Evolutionary conservation across 75 land plant genomes (phyloP).

Genomic region (Chamaecyparis obtusa): DNA sequence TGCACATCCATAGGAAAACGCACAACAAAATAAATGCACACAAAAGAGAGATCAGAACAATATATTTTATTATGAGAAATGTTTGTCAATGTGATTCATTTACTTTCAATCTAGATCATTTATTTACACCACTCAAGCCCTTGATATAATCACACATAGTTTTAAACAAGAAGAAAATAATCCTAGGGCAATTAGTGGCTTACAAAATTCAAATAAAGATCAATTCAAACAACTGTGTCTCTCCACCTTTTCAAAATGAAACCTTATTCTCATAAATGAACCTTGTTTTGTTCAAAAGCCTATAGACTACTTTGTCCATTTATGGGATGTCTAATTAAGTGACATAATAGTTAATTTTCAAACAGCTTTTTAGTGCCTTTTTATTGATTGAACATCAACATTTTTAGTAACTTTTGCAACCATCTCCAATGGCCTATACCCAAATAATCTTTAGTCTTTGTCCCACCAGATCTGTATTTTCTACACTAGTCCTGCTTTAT

Average conservation of each 20-base stretch:
- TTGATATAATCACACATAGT: too few species aligned
- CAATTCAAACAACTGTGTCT: not conserved
- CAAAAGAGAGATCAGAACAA: not conserved
- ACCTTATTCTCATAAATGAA: not conserved
- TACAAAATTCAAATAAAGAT: not conserved
- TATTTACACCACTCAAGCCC: not conserved
- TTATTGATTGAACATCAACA: not conserved
- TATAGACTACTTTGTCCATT: not conserved
- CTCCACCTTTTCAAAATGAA: not conserved
- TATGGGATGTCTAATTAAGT: not conserved
- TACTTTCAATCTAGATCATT: not conserved
- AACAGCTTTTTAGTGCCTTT: not conserved
- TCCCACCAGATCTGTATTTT: not conserved
- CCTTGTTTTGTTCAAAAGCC: not conserved
- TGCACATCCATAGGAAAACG: not conserved
- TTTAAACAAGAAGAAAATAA: not conserved
- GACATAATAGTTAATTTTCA: not conserved
- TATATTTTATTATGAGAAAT: too few species aligned
- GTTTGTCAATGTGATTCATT: not conserved
- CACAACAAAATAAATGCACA: not conserved
- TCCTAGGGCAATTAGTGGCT: not conserved
- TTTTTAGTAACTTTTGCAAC: not conserved
- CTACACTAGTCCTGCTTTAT: not conserved
- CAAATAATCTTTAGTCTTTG: too few species aligned
- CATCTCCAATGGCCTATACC: not conserved